phyloP scores from a whole-genome alignment of 1,284 basidiomycete genomes.

The Peniophora sp. region DNA sequence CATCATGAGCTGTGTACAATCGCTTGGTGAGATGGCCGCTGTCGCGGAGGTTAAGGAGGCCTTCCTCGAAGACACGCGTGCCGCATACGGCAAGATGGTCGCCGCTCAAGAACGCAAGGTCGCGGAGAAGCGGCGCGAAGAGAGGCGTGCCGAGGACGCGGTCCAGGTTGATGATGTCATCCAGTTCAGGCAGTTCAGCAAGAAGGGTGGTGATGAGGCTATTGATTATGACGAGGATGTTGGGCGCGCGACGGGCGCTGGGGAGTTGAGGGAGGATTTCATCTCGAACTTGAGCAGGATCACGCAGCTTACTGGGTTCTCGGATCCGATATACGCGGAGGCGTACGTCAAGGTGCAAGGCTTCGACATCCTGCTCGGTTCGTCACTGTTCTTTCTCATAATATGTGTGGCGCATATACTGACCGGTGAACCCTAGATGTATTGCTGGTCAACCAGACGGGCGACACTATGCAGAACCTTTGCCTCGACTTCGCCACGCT shows the following conservation, averaged over 20 bases:
- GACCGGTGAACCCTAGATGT: slow-evolving; percentile 54
- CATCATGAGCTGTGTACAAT: slow-evolving; percentile 95
- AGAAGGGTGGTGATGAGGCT: slow-evolving; percentile 77
- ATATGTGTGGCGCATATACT: not conserved
- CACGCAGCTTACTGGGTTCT: slow-evolving; percentile 96
- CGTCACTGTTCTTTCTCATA: slow-evolving; percentile 10
- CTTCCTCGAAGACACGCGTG: slow-evolving; percentile 90
- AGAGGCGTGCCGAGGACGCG: slow-evolving; percentile 64
- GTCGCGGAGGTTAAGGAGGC: slow-evolving; percentile 68
- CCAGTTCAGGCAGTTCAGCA: slow-evolving; percentile 90
- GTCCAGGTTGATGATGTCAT: slow-evolving; percentile 94
- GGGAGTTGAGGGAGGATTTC: slow-evolving; percentile 82
- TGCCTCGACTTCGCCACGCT: slow-evolving; percentile 97
- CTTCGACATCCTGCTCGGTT: slow-evolving; percentile 92
- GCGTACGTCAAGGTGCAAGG: slow-evolving; percentile 98
- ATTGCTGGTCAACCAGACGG: slow-evolving; percentile 93
- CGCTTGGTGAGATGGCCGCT: slow-evolving; percentile 72
- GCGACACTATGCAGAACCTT: slow-evolving; percentile 93
- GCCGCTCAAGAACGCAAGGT: slow-evolving; percentile 89
- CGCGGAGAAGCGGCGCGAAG: slow-evolving; percentile 79
- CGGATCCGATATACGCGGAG: slow-evolving; percentile 97
- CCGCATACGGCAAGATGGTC: slow-evolving; percentile 93
- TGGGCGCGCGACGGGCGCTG: slow-evolving; percentile 82
- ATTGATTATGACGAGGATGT: slow-evolving; percentile 87
- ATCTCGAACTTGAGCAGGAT: slow-evolving; percentile 94